These are phyloP conservation scores for Rhynchosporium agropyri DNA, from an alignment of 2,329 filamentous ascomycete genomes.

Conservation along the genomic window DNA sequence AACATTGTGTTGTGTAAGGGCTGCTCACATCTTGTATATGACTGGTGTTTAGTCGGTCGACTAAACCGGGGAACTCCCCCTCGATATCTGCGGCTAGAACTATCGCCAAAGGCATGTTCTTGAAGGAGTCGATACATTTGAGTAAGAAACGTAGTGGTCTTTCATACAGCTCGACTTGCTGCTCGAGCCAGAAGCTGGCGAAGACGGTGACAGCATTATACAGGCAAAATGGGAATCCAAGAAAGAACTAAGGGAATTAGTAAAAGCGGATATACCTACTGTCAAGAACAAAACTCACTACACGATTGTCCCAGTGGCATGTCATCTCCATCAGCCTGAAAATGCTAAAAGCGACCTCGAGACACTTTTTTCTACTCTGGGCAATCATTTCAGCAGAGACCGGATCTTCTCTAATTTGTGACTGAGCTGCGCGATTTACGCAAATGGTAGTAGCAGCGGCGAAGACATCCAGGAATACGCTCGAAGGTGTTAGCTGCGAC, in stretches of 20 bases:
- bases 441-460: constrained; percentile 19
- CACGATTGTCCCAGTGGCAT: constrained; percentile 18
- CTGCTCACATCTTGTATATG: neutral
- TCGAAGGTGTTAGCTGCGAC: constrained; percentile 12
- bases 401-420: constrained; percentile 6
- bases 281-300: constrained; percentile 9
- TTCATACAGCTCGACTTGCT: constrained; percentile 9
- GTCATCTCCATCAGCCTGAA: constrained; percentile 21
- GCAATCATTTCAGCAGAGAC: constrained; percentile 10
- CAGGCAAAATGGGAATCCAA: constrained; percentile 15
- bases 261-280: neutral
- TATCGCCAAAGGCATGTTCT: constrained; percentile 13
- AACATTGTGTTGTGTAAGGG: neutral
- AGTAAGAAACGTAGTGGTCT: constrained; percentile 18
- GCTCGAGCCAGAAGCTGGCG: constrained; percentile 16
- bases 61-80: constrained; percentile 14
- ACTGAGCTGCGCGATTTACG: constrained; percentile 20
- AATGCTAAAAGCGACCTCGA: constrained; percentile 19
- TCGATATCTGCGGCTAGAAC: constrained; percentile 22
- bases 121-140: constrained; percentile 16
- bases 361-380: constrained; percentile 19
- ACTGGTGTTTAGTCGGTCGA: constrained; percentile 6
- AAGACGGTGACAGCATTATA: constrained; percentile 16
- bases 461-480: constrained; percentile 18
- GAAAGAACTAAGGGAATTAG: constrained; percentile 7